Percentiles rank a stretch among this genome's conserved stretches.
phyloP scores from a whole-genome alignment of 1,139 yeast genomes.

The Blastobotrys malaysiensis region DNA sequence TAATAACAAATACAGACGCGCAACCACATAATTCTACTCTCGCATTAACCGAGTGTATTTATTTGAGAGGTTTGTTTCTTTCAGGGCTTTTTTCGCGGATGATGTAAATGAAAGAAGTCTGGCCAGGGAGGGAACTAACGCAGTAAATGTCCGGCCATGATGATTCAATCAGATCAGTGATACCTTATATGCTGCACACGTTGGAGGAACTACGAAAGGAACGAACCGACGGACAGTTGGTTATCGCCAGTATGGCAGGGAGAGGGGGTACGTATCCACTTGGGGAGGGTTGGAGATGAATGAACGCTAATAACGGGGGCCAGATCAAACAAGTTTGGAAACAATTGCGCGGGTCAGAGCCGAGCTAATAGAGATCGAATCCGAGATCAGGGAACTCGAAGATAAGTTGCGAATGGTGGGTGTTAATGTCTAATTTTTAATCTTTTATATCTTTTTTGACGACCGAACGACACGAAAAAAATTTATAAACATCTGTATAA shows the following conservation, averaged over 20 bases:
- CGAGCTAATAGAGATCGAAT: conserved; percentile 18
- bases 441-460: not conserved
- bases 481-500: not conserved
- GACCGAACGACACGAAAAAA: conserved; percentile 1
- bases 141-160: conserved; percentile 11
- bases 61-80: not conserved
- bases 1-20: not conserved
- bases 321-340: conserved; percentile 19
- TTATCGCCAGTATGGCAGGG: conserved; percentile 17
- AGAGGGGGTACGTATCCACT: conserved; percentile 16
- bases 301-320: conserved; percentile 1
- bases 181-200: conserved; percentile 12
- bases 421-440: not conserved
- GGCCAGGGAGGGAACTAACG: not conserved
- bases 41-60: not conserved
- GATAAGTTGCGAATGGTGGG: conserved; percentile 12
- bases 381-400: conserved; percentile 19
- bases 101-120: not conserved
- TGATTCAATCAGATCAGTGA: conserved; percentile 6
- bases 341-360: conserved; percentile 16
- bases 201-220: conserved; percentile 20
- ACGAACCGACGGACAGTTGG: conserved; percentile 18
- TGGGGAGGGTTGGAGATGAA: not conserved
- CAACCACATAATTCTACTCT: not conserved
- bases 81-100: not conserved